A percentile compares a stretch with the other conserved stretches of the same genome.
Conservation (phyloP, 176 grass and related monocot species). For the Guadua angustifolia region DNA sequence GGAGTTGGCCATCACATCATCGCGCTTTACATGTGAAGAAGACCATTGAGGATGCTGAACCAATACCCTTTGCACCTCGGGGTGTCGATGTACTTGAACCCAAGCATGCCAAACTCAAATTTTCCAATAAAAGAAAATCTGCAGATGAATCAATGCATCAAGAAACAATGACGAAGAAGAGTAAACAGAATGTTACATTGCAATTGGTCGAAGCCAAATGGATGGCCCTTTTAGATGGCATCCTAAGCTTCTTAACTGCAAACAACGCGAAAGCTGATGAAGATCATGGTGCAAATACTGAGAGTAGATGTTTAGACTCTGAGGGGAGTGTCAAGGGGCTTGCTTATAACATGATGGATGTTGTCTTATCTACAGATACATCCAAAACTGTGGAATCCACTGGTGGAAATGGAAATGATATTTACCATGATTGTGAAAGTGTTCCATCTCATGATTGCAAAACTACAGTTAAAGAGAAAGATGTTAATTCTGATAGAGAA, state of each 20-base stretch:
- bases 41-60: slow-evolving; percentile 71
- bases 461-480: slow-evolving; percentile 66
- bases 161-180: slow-evolving; percentile 53
- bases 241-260: slow-evolving; percentile 59
- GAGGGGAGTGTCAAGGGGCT: slow-evolving; percentile 34
- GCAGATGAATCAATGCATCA: slow-evolving; percentile 48
- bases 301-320: slow-evolving; percentile 25
- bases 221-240: slow-evolving; percentile 68
- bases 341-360: slow-evolving; percentile 55
- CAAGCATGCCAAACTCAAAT: slow-evolving; percentile 73
- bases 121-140: slow-evolving; percentile 85
- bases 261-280: slow-evolving; percentile 44
- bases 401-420: slow-evolving; percentile 55
- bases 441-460: slow-evolving; percentile 49
- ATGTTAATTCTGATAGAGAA: slow-evolving; percentile 73
- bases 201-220: slow-evolving; percentile 73
- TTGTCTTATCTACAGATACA: slow-evolving; percentile 58
- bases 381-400: slow-evolving; percentile 51
- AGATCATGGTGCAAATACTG: slow-evolving; percentile 31
- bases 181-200: slow-evolving; percentile 59
- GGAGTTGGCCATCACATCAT: slow-evolving; percentile 96
- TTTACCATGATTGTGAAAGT: slow-evolving; percentile 50
- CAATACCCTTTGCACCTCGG: slow-evolving; percentile 64
- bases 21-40: slow-evolving; percentile 89
- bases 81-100: slow-evolving; percentile 89